Conservation (phyloP, 2,329 filamentous ascomycete species). For the Leptographium procerum region DNA sequence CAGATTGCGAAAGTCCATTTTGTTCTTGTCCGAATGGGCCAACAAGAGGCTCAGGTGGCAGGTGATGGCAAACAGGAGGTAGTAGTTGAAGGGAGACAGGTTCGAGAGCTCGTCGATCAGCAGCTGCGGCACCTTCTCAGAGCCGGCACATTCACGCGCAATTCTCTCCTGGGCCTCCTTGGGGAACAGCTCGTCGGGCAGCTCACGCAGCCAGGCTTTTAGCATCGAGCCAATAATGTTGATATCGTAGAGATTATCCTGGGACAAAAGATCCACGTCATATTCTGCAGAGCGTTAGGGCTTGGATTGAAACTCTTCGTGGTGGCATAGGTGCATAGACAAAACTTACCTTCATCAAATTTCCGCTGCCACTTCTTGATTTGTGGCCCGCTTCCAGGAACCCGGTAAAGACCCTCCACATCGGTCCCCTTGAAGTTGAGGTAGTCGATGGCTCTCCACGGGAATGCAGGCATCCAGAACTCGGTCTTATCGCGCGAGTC, state of each 20-base stretch:
- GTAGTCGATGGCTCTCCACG: conserved; percentile 93
- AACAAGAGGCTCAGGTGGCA: conserved; percentile 88
- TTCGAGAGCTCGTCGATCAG: conserved; percentile 82
- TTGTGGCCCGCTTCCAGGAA: conserved; percentile 80
- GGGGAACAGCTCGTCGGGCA: conserved; percentile 90
- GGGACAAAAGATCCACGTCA: conserved; percentile 83
- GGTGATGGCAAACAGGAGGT: conserved; percentile 92
- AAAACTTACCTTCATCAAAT: conserved; percentile 65
- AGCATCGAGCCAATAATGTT: conserved; percentile 95
- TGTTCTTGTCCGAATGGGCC: conserved; percentile 89
- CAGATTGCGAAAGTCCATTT: conserved; percentile 93
- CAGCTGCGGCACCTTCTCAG: conserved; percentile 70
- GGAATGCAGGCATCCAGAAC: conserved; percentile 96
- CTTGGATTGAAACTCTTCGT: not conserved
- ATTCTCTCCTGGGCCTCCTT: conserved; percentile 73
- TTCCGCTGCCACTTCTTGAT: conserved; percentile 88
- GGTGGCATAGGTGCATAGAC: not conserved
- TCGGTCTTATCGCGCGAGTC: conserved; percentile 90
- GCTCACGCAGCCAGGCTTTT: conserved; percentile 87
- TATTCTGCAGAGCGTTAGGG: conserved; percentile 43
- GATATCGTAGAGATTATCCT: conserved; percentile 83
- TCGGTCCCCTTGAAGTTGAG: conserved; percentile 91
- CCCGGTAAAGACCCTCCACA: conserved; percentile 84
- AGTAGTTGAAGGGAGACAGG: conserved; percentile 94
- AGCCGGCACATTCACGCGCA: conserved; percentile 65